Conservation (phyloP, 2,329 filamentous ascomycete species). For the Sporothrix humicola region DNA sequence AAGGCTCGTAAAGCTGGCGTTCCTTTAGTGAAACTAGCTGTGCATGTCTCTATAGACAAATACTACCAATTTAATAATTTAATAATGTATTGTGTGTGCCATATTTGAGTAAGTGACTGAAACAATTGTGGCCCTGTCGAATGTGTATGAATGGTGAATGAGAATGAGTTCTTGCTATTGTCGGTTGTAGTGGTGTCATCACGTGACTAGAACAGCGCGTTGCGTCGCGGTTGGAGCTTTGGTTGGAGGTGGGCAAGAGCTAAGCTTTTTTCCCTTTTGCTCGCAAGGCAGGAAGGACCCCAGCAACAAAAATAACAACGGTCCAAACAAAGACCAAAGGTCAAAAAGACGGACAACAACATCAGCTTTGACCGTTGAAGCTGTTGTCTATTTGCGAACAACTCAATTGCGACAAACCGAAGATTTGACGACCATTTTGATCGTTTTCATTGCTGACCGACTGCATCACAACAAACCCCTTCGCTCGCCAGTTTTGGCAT, state of each 20-base stretch:
- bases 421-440: neutral
- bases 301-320: constrained; percentile 26
- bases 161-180: neutral
- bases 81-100: neutral
- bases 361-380: neutral
- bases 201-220: constrained; percentile 27
- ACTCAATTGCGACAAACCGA: neutral
- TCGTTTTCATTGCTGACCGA: no score
- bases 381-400: neutral
- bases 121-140: neutral
- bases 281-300: constrained; percentile 3
- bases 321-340: constrained; percentile 8
- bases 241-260: constrained; percentile 9
- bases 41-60: constrained; percentile 20
- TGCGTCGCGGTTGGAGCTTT: constrained; percentile 30
- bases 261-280: constrained; percentile 26
- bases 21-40: neutral
- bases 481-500: no score
- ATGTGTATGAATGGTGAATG: neutral
- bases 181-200: neutral
- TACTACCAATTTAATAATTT: constrained; percentile 23
- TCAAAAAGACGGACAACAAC: neutral
- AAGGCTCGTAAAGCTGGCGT: neutral
- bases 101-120: neutral
- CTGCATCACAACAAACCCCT: no score